Conservation (phyloP, 495 filamentous ascomycete genomes). For the Penicillium psychrofluorescens region DNA sequence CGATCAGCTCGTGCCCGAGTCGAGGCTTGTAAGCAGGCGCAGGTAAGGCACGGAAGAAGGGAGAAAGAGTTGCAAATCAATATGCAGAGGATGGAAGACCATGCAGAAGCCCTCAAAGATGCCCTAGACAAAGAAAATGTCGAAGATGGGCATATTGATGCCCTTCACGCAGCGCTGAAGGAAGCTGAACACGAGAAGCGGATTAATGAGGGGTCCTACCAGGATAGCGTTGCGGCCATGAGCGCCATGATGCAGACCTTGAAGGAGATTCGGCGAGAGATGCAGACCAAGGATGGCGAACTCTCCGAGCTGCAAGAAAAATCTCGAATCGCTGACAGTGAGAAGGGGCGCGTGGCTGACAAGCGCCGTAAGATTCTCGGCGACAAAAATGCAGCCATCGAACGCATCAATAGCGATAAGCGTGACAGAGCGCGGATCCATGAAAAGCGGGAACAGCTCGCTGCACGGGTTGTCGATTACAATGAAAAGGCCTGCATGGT, state of each 20-base stretch:
- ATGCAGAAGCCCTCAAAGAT: slow-evolving; percentile 49
- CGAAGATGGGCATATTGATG: slow-evolving; percentile 55
- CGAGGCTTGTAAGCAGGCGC: slow-evolving; percentile 31
- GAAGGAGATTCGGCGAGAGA: slow-evolving; percentile 28
- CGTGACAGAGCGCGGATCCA: slow-evolving; percentile 38
- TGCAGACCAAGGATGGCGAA: slow-evolving; percentile 32
- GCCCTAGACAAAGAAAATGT: slow-evolving; percentile 52
- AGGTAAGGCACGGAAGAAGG: slow-evolving; percentile 34
- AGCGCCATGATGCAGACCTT: slow-evolving; percentile 38
- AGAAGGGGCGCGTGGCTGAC: slow-evolving; percentile 40
- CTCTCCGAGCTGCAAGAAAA: slow-evolving; percentile 33
- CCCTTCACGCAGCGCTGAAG: slow-evolving; percentile 43
- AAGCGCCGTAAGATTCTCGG: slow-evolving; percentile 47
- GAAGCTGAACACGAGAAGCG: slow-evolving; percentile 45
- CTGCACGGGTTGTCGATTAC: slow-evolving; percentile 43
- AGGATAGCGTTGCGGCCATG: slow-evolving; percentile 47
- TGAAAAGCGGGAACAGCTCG: slow-evolving; percentile 37
- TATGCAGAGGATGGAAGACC: slow-evolving; percentile 50
- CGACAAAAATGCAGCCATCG: slow-evolving; percentile 60
- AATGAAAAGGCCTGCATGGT: slow-evolving; percentile 50
- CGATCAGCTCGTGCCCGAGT: slow-evolving; percentile 21
- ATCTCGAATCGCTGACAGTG: slow-evolving; percentile 51
- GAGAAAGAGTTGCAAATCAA: slow-evolving; percentile 45
- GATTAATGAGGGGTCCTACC: slow-evolving; percentile 37
- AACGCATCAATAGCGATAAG: slow-evolving; percentile 41